Evolutionary conservation across 1,284 basidiomycete genomes (phyloP).

Genomic region (Coniferiporia weirii): DNA sequence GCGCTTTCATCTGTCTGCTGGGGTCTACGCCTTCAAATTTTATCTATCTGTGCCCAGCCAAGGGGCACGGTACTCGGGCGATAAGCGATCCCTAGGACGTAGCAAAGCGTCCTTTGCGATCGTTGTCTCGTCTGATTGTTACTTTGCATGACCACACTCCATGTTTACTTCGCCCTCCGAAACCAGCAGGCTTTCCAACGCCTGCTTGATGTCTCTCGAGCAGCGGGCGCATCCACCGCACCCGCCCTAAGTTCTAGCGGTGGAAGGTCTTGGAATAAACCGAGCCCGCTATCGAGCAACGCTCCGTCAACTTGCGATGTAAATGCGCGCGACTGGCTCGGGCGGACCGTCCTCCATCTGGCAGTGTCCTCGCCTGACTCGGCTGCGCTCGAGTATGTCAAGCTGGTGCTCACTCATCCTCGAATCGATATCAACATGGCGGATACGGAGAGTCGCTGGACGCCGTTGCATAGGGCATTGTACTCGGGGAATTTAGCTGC

Average conservation of each 20-base stretch:
- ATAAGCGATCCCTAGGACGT: conserved; percentile 1
- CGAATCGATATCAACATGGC: conserved; percentile 76
- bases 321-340: conserved; percentile 69
- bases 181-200: conserved; percentile 81
- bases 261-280: conserved; percentile 62
- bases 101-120: conserved; percentile 1
- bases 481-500: conserved; percentile 83
- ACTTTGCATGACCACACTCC: conserved; percentile 70
- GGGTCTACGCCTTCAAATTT: neutral
- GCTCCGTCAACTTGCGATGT: conserved; percentile 44
- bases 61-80: conserved; percentile 9
- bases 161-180: conserved; percentile 72
- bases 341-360: conserved; percentile 82
- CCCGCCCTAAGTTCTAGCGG: conserved; percentile 35
- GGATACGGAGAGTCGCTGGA: conserved; percentile 88
- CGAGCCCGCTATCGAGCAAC: conserved; percentile 35
- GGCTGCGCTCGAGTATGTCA: conserved; percentile 74
- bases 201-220: conserved; percentile 54
- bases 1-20: neutral
- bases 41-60: conserved; percentile 4
- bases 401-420: conserved; percentile 76
- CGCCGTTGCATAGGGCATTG: conserved; percentile 86
- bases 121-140: neutral
- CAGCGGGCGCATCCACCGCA: conserved; percentile 30
- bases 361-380: conserved; percentile 59